Conservation (phyloP, 2,329 filamentous ascomycete genomes). For the Botrytis fabae region DNA sequence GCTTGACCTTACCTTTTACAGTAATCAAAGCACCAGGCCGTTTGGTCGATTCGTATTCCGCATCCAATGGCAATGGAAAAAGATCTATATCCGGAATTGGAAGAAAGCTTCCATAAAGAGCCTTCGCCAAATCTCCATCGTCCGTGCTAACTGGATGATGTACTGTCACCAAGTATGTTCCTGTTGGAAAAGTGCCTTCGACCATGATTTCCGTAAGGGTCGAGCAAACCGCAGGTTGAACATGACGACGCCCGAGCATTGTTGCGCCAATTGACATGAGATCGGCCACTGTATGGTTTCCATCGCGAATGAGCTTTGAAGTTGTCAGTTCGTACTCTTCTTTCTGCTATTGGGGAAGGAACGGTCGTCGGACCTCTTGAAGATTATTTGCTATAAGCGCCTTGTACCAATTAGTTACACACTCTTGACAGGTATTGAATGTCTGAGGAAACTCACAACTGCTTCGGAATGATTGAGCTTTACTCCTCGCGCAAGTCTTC, state of each 20-base stretch:
- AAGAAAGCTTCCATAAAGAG: slow-evolving; percentile 88
- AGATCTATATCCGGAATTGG: slow-evolving; percentile 69
- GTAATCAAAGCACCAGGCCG: slow-evolving; percentile 78
- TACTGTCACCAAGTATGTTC: slow-evolving; percentile 92
- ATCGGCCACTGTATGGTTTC: slow-evolving; percentile 84
- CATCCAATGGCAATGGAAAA: slow-evolving; percentile 65
- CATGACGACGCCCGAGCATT: slow-evolving; percentile 91
- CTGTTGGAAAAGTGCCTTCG: slow-evolving; percentile 87
- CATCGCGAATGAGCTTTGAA: slow-evolving; percentile 84
- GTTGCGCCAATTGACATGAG: slow-evolving; percentile 90
- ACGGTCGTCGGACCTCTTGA: slow-evolving; percentile 63
- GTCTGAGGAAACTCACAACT: slow-evolving; percentile 53
- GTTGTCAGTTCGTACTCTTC: slow-evolving; percentile 26
- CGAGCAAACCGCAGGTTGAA: slow-evolving; percentile 76
- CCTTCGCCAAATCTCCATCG: slow-evolving; percentile 82
- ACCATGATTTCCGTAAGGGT: slow-evolving; percentile 86
- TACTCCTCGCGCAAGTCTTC: slow-evolving; percentile 82
- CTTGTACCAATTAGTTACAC: slow-evolving; percentile 43
- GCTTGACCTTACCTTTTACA: slow-evolving; percentile 62
- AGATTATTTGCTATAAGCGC: slow-evolving; percentile 84
- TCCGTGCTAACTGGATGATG: slow-evolving; percentile 85
- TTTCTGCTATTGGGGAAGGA: neutral
- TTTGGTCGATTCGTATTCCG: slow-evolving; percentile 65
- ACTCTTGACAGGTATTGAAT: neutral
- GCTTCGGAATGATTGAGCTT: slow-evolving; percentile 90